These are phyloP conservation scores for Lactarius evosmus DNA, from an alignment of 768 basidiomycete genomes.

Conservation along the genomic window DNA sequence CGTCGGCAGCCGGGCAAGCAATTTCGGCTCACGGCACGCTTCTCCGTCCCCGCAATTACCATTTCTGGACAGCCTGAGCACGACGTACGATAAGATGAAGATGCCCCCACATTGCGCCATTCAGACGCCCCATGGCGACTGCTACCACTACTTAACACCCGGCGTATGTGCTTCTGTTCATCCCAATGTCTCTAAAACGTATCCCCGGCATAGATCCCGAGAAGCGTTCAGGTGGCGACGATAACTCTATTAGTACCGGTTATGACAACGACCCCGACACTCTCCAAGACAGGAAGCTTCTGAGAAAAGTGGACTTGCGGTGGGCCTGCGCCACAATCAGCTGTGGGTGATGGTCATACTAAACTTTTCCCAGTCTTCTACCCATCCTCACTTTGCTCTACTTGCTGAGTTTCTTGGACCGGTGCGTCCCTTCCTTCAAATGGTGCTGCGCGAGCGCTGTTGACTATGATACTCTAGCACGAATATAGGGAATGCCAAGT, in stretches of 20 bases:
- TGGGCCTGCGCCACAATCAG: background rate
- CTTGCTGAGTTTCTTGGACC: constrained; percentile 42
- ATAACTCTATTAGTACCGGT: background rate
- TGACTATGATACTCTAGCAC: constrained; percentile 22
- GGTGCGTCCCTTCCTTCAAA: constrained; percentile 29
- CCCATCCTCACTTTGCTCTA: constrained; percentile 42
- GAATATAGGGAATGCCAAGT: constrained; percentile 43
- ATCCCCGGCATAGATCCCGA: background rate
- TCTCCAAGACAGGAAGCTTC: constrained; percentile 12
- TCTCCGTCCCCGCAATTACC: too few relatives aligned
- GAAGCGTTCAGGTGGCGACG: background rate
- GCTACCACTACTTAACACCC: background rate
- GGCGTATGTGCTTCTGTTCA: background rate
- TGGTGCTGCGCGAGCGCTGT: background rate
- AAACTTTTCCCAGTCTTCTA: constrained; percentile 33
- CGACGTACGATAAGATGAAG: too few relatives aligned
- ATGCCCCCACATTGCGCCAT: background rate
- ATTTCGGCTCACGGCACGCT: background rate
- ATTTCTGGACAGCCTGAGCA: too few relatives aligned
- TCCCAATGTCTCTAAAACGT: background rate
- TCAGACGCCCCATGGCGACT: background rate
- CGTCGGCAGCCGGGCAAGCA: background rate
- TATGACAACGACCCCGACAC: constrained; percentile 6
- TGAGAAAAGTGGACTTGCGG: constrained; percentile 25
- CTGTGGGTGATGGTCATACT: background rate